Evolutionary conservation across 352 stramenopile species (phyloP), one percentile per base, ranked within the genome.

Genomic region (Plasmopara halstedii): DNA sequence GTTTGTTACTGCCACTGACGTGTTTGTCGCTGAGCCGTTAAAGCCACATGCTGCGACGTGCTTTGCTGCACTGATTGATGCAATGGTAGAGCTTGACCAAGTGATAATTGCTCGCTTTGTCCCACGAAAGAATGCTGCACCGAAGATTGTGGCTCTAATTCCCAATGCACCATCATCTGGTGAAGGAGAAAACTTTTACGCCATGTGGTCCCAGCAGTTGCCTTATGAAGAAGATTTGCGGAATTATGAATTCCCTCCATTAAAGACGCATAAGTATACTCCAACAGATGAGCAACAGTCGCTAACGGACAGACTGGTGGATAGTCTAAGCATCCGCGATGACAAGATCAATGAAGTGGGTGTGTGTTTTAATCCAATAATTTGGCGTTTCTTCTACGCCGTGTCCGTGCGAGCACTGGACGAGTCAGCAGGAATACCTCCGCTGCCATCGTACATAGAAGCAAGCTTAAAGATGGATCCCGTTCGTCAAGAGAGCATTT

Each of bases 181-280:
- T 9, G 43, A 53, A 15, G 41, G 17, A 8, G 62, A 83, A 43
- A 67, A 74, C 22, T 92, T 73, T 42, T 83, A 85, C 23, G 77
- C 70, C 17, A 59, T 92, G 27, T 92, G 71, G 78, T 62, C 65
- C 6, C 75, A 88, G 20, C 73, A 86, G 46, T 46, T 92, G 37
- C 78, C 81, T 26, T 90, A 75, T 37, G 78, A 88, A 50, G 81
- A 92, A 64, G 81, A 92, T 31, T 10, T 90, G 26, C 71, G 81
- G 6, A 74, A 51, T 17, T 92, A 88, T 40, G 78, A 92, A 50
- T 92, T 92, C 50, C 62, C 73, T 31, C 67, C 78, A 13, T 60
- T 89, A 6, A 74, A 74, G 31, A 74, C 46, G 4, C 46, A 56
- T n/a, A 79, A 83, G 48, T 46, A 69, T 22, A 59, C 57, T 6